These are phyloP conservation scores for Anthoceros angustus DNA, from an alignment of 225 moss, liverwort and hornwort species.

Conservation along the genomic window DNA sequence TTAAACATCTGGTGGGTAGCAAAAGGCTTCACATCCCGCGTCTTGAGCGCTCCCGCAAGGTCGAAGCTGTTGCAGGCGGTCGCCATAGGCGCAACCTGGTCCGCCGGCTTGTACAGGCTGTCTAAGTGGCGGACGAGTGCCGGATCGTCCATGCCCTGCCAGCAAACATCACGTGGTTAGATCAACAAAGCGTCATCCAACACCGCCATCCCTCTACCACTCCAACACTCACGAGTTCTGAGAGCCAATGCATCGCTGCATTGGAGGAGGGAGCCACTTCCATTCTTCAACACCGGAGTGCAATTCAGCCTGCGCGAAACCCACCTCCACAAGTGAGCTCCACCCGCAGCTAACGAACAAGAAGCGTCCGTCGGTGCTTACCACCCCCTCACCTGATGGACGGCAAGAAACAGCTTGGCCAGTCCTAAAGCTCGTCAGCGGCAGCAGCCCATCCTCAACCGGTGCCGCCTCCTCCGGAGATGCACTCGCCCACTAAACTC, in stretches of 20 bases:
- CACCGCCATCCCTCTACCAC: not conserved
- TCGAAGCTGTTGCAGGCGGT: constrained; percentile 12
- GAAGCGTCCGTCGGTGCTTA: too few relatives aligned
- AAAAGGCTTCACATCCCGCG: constrained; percentile 1
- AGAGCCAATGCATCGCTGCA: constrained; percentile 76
- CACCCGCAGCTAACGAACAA: too few relatives aligned
- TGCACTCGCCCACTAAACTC: not conserved
- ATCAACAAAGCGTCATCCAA: not conserved
- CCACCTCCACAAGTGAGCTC: too few relatives aligned
- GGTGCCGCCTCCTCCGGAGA: not conserved
- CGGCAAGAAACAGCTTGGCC: not conserved
- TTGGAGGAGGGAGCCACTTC: constrained; percentile 24
- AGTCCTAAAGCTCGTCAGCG: not conserved
- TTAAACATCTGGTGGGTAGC: constrained; percentile 6
- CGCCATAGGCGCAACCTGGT: constrained; percentile 3
- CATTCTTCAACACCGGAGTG: constrained; percentile 13
- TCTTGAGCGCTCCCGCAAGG: constrained; percentile 10
- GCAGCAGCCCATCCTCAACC: not conserved
- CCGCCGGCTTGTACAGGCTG: constrained; percentile 17
- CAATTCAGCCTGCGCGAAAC: not conserved
- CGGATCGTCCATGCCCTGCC: constrained; percentile 37
- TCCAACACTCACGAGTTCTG: constrained; percentile 44
- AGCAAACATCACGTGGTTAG: not conserved
- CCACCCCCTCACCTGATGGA: not conserved
- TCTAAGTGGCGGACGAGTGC: constrained; percentile 33